These are phyloP conservation scores for Paramecium sexaurelia DNA, from an alignment of 73 alveolate species.

Conservation along the genomic window DNA sequence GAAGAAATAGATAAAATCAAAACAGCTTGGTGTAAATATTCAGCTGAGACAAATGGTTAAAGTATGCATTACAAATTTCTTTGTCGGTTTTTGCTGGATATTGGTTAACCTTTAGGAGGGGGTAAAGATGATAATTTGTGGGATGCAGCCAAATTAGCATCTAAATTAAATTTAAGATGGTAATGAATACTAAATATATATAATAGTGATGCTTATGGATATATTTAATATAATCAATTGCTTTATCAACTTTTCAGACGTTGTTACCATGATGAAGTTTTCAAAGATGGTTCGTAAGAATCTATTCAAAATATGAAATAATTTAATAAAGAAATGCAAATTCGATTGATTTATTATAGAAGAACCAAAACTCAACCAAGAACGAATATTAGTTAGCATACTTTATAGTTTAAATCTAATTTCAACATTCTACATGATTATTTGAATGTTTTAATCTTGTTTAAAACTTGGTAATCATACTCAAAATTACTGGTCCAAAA, in stretches of 20 bases:
- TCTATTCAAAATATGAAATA: not conserved
- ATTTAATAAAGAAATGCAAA: slow-evolving; percentile 26
- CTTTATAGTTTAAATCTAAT: not conserved
- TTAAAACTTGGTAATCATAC: slow-evolving; percentile 17
- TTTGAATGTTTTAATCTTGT: not conserved
- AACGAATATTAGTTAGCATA: not conserved
- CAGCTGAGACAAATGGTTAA: not conserved
- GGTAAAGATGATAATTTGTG: slow-evolving; percentile 21
- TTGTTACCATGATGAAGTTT: not conserved
- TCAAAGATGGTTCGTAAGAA: not conserved
- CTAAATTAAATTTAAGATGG: not conserved
- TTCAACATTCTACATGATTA: not conserved
- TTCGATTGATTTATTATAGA: not conserved
- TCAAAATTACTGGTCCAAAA: not conserved
- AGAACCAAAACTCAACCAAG: not conserved
- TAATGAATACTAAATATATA: not conserved
- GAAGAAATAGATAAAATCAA: slow-evolving; percentile 17
- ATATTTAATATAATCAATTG: not conserved
- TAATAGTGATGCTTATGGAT: slow-evolving; percentile 10
- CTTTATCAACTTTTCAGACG: not conserved
- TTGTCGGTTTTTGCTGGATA: not conserved
- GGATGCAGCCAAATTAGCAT: slow-evolving; percentile 33
- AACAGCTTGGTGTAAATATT: slow-evolving; percentile 40
- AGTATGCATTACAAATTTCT: not conserved
- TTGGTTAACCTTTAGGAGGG: slow-evolving; percentile 30